Evolutionary conservation across 805 yeast species (phyloP).

Genomic region (Wickerhamiella cacticola): DNA sequence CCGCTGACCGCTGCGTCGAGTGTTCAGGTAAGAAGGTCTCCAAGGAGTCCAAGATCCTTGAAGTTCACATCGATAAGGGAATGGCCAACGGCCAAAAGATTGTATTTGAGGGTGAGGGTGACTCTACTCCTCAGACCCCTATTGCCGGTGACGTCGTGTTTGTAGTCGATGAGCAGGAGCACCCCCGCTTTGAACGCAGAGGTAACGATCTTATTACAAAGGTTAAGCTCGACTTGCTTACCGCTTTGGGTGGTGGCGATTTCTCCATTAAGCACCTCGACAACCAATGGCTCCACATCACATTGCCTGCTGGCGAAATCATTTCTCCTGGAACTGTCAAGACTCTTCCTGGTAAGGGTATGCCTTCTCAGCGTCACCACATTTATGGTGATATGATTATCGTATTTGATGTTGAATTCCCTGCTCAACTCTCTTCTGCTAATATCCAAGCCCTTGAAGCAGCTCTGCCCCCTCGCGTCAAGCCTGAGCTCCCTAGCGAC

Average conservation of each 20-base stretch:
- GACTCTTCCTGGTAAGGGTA: constrained; percentile 86
- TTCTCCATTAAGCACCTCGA: constrained; percentile 78
- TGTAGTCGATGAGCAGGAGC: constrained; percentile 81
- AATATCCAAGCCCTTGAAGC: constrained; percentile 59
- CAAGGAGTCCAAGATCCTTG: constrained; percentile 81
- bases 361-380: constrained; percentile 88
- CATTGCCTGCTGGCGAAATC: constrained; percentile 83
- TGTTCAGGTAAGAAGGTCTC: constrained; percentile 85
- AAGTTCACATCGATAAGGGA: constrained; percentile 93
- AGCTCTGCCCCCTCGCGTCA: constrained; percentile 67
- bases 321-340: constrained; percentile 72
- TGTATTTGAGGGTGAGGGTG: constrained; percentile 91
- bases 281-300: constrained; percentile 79
- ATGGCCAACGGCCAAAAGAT: constrained; percentile 90
- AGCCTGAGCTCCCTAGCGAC: constrained; percentile 45
- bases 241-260: constrained; percentile 95
- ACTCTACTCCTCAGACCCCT: constrained; percentile 80
- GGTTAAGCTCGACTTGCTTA: constrained; percentile 79
- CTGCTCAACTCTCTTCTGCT: constrained; percentile 50
- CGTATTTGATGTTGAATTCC: constrained; percentile 84
- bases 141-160: constrained; percentile 96
- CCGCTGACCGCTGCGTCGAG: constrained; percentile 74
- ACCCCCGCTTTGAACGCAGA: constrained; percentile 69
- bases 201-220: constrained; percentile 78
- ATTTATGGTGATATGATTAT: constrained; percentile 78